Conservation (phyloP, 202 grass and related monocot species). For the Schoenoplectus triqueter region DNA sequence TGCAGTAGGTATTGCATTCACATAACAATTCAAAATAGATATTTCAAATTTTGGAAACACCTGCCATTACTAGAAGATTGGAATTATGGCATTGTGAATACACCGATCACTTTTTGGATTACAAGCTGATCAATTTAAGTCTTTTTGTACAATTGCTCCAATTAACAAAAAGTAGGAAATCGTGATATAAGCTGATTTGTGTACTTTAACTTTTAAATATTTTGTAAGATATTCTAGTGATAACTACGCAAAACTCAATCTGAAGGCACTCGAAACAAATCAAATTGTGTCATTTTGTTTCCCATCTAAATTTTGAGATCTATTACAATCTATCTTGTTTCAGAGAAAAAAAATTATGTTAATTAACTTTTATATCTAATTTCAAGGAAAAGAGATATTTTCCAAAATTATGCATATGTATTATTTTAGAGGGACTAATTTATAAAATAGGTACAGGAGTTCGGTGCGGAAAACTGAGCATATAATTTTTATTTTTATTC, state of each 20-base stretch:
- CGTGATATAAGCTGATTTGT: background rate
- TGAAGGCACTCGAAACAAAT: background rate
- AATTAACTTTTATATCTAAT: no score
- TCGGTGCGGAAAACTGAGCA: background rate
- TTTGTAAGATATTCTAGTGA: background rate
- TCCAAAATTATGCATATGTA: background rate
- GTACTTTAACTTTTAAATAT: background rate
- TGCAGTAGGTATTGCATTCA: background rate
- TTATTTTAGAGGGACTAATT: background rate
- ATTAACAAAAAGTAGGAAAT: no score
- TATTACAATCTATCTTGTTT: background rate
- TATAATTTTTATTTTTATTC: background rate
- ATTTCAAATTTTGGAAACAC: background rate
- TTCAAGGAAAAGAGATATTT: background rate
- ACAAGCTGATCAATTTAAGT: background rate
- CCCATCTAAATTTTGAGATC: background rate
- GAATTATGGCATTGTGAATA: background rate
- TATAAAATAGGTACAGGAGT: background rate
- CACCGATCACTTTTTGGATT: background rate
- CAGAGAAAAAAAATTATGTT: background rate
- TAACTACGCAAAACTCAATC: background rate
- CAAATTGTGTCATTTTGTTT: background rate
- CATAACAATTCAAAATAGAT: background rate
- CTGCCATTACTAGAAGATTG: background rate
- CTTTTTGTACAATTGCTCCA: background rate